Base-by-base conservation (phyloP, 768 basidiomycete species). In the Crucibulum laeve region DNA sequence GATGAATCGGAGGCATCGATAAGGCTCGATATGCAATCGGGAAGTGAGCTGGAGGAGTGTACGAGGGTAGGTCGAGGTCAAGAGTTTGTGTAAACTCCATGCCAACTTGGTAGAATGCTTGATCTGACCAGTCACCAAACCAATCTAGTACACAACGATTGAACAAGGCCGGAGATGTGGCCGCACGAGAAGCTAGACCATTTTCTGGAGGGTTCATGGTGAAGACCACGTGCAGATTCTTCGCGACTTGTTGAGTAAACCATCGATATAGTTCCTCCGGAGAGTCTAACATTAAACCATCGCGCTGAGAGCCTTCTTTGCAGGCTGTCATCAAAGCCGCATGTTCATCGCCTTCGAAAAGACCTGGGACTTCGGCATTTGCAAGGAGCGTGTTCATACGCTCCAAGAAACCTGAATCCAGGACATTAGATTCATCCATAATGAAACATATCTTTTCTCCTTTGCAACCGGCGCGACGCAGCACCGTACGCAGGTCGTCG, bases 271-370 rank as follows among this genome's bases (percentile, higher is more conserved):
- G 73, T 60, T 99, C 96, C 55, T 99, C 96, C 43, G 88, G 93
- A 25, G 94, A 95, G 66, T 98, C 96, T 6, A 99, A 73, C 92
- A 99, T 98, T 23, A 97, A 70, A 8, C 96, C 96, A 51, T 99
- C 96, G 11, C 96, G 82, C 58, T 97, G 94, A n/a, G 96, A 96
- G 4, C 96, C 96, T 65, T 98, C 96, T 61, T 96, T 97, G 70
- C 96, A 98, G 1, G 96, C 93, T 4, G 96, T 98, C 94, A 98
- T 98, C 45, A 99, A 71, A 40, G 94, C 91, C 15, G 95, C 84
- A 60, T 97, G 87, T 60, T 99, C 96, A 55, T 99, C 96, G n/a
- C 96, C 96, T 65, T 99, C 96, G 60, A 99, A 99, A n/a, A 99
- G 76, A 63, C 96, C 96, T 0, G 96, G 96, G n/a, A 99, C 94